Evolutionary conservation across 2,329 filamentous ascomycete species (phyloP), one percentile per base, ranked within the genome.

Genomic region (Dryadomyces sulphureus): DNA sequence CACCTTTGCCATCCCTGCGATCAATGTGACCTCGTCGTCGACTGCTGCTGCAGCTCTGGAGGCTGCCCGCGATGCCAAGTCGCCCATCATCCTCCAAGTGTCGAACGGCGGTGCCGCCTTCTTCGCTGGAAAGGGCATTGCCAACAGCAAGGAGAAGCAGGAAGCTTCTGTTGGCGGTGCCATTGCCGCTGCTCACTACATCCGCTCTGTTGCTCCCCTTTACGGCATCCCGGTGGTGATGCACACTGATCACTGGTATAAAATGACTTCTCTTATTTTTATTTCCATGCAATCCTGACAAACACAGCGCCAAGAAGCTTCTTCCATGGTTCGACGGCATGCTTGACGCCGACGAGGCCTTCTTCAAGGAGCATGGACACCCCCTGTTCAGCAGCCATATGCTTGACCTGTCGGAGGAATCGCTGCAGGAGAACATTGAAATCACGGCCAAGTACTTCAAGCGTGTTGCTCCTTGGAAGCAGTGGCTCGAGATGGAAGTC

Each of bases 401-500:
- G 92, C 94, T 96, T 61, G 92, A 98, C 68, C 71, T 95, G 59
- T 92, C 84, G 22, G 92, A 95, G 73, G 90, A 96, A 74, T 62
- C 77, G 36, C 84, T 94, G 54, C 77, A 92, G 51, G 87, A 76
- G 69, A 96, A 98, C 79, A 83, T 98, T 60, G 65, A 82, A 62
- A 95, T 86, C 62, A 96, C 90, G 51, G 85, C 84, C 62, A 78
- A 81, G 65, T 95, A 98, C 75, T 78, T 96, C 53, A 82, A 94
- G 79, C 84, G 90, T 57, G 86, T 84, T 62, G 87, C 88, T 43
- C 88, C 89, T 58, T 87, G 95, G 86, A 94, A 93, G 77, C 88
- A 95, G 69, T 96, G 87, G 87, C 79, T 98, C 56, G 92, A 98
- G 79, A 98, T 96, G 90, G 84, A 87, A 65, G 72, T 93, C 54